Base-by-base conservation (phyloP, 352 stramenopile genomes). In the Phytophthora ohioensis region DNA sequence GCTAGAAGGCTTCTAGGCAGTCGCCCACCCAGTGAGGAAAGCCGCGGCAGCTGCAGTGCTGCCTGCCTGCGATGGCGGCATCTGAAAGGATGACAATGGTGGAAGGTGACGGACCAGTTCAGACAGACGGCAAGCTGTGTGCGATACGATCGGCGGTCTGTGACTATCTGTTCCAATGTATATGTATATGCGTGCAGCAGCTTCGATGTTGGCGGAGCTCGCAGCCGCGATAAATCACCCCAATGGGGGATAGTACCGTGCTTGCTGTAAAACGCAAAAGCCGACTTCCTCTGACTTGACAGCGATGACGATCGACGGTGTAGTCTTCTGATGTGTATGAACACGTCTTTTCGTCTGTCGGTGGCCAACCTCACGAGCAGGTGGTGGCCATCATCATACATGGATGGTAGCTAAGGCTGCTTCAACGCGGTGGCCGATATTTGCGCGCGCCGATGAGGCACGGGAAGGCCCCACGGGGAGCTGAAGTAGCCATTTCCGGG, bases 221-320 rank as follows among this genome's bases (percentile, higher is more conserved):
- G 57, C 57, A 57, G 47, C 58, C 13, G 61, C 35, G 53, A 64
- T 64, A 63, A 63, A 69, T 57, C 52, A 69, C 38, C 30, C 47
- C 11, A 32, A 48, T 1, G 45, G 3, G 43, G 21, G 27, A 34
- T 32, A 5, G 5, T 55, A 31, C 13, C 34, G 49, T 13, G 49
- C 31, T 46, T 42, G 31, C 15, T 34, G n/a, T 35, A 15, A 30
- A 10, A 34, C 17, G 3, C 49, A 1, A 39, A 27, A 0, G 21
- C 49, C 35, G 31, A 43, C 32, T 57, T 57, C 49, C n/a, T 57
- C 49, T 11, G 31, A 13, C 39, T 17, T 45, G 39, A 45, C 9
- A 5, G 21, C 10, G 49, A 10, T 45, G 34, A 57, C 49, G 49
- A 57, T 32, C 31, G 35, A 57, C 21, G 21, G 41, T 4, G 21